Evolutionary conservation across 331 rosid species (phyloP), one percentile per base, ranked within the genome.

Genomic region (Acacia concinna): DNA sequence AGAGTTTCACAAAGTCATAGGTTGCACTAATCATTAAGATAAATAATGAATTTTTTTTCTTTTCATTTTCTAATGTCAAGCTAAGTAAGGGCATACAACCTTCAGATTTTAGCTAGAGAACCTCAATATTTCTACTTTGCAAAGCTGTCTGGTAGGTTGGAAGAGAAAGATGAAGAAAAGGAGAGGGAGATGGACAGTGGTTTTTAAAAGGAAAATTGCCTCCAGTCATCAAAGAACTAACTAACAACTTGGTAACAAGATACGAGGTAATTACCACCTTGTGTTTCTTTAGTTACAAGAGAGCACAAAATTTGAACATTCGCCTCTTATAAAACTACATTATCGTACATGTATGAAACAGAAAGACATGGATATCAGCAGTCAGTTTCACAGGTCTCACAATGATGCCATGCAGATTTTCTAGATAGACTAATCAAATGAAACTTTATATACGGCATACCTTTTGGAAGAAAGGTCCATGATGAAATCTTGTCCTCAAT

Each of bases 381-480:
- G 52, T n/a, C 72, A 81, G 56, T 51, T 51, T 64, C 63, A 68
- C 21, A 41, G 44, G 10, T 34, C 23, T 75, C 25, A 72, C 35
- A 71, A 71, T 64, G 17, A 69, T 80, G 10, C 37, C 18, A 69
- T n/a, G 51, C 38, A 28, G 31, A 46, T 56, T 73, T 43, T 34
- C 20, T 41, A 15, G 28, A 60, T 10, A 65, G 64, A 68, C 54
- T 13, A 43, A 15, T 43, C 6, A 44, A 12, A 25, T 7, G 37
- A 25, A 43, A 69, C 28, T 43, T 56, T 23, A 56, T 8, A 56
- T 56, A 56, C 10, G 67, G 69, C 64, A 57, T 84, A 96, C 99
- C 99, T 91, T 91, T 96, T 23, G 99, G 99, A 84, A 96, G 98
- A 85, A 96, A 96, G 76, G 99, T 90, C 99, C 94, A 96, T 0